Base-by-base conservation (phyloP, 2,329 filamentous ascomycete genomes). In the Orbilia ellipsospora region DNA sequence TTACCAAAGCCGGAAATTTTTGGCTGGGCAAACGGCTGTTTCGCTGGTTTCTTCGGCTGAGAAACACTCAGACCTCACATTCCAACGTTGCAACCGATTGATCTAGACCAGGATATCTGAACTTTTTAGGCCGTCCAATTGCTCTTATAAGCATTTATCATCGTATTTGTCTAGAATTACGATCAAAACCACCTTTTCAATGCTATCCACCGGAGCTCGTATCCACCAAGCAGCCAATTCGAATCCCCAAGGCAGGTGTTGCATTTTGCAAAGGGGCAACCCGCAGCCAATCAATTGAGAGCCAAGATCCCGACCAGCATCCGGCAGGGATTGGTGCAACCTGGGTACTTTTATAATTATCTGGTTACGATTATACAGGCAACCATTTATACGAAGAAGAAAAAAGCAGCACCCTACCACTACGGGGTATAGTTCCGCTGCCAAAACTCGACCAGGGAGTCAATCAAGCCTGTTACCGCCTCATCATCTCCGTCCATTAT, bases 1-100 rank as follows among this genome's bases (percentile, higher is more conserved):
- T 75, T 75, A 75, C 72, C 72, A 61, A 75, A 75, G 72, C 72
- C 55, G 72, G 72, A 75, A 75, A 75, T 75, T 75, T 69, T 64
- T 52, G 59, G 54, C 59, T 60, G 59, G 59, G 59, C 72, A 75
- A 75, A 75, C 72, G 67, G 52, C 31, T 36, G 55, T 62, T 48
- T 63, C 52, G 67, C 67, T 64, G 62, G 52, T 42, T 31, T 12
- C 23, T 57, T 61, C 48, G 50, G 55, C 55, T 61, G 45, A 59
- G 36, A 62, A 36, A 36, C 5, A 36, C 5, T 36, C 31, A 10
- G 31, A 10, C 31, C 31, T 56, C 57, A 20, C 42, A 40, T 64
- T 50, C 59, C 23, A 36, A 36, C 31, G 31, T 7, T 36, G 31
- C 31, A 36, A 36, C 31, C 31, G 5, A 10, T 36, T 7, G 10